Percentiles rank a stretch among this genome's conserved stretches.
Conservation (phyloP, 208 protist species). For the Leishmania mexicana region DNA sequence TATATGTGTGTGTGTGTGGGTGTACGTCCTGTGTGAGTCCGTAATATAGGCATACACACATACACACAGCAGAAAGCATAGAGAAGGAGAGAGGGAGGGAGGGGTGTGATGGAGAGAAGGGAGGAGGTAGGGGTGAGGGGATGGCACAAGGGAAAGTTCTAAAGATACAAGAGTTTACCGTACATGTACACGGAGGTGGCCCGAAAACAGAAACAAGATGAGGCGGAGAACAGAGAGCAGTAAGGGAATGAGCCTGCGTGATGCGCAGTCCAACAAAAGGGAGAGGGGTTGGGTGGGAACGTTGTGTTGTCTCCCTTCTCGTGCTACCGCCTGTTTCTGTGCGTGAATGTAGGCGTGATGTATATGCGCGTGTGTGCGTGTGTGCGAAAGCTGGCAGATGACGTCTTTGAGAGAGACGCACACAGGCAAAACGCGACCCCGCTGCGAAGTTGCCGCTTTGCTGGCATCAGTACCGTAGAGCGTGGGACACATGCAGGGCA, state of each 20-base stretch:
- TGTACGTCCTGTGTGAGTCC: background rate
- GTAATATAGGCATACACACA: background rate
- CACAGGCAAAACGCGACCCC: constrained; percentile 6
- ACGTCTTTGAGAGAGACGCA: background rate
- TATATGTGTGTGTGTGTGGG: background rate
- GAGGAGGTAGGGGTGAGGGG: background rate
- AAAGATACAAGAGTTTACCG: constrained; percentile 1
- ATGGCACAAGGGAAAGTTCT: background rate
- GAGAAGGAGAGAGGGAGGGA: background rate
- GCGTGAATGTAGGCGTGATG: background rate
- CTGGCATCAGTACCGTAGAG: constrained; percentile 1
- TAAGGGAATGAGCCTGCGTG: background rate
- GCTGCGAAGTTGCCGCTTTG: constrained; percentile 3
- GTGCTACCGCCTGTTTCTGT: background rate
- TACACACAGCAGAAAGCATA: background rate
- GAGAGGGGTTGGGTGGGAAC: background rate
- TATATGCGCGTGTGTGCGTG: background rate
- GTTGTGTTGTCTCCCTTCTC: background rate
- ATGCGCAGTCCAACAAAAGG: background rate
- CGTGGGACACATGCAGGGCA: background rate
- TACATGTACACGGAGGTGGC: constrained; percentile 2
- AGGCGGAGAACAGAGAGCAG: background rate
- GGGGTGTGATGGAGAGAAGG: background rate
- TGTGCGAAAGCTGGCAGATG: background rate
- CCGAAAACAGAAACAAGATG: background rate